A percentile compares a stretch with the other conserved stretches of the same genome.
phyloP scores from a whole-genome alignment of 1,284 basidiomycete genomes.

The Malassezia brasiliensis region DNA sequence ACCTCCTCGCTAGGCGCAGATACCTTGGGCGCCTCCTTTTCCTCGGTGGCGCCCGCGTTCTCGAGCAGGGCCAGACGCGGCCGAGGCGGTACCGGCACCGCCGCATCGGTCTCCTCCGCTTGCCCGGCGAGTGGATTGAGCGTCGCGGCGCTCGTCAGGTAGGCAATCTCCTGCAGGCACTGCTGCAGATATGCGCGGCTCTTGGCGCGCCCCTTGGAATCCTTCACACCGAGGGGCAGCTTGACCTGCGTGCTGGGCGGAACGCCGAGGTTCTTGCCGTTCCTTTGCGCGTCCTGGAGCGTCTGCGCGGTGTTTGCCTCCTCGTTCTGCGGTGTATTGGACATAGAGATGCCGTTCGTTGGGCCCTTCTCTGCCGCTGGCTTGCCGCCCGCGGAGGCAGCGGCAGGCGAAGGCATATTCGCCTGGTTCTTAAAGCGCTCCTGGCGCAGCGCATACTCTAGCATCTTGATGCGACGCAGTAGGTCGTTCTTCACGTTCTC shows the following conservation, averaged over 20 bases:
- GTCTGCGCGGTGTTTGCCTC: not conserved
- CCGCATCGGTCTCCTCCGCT: not conserved
- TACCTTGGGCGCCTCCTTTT: not conserved
- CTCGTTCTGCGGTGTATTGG: not conserved
- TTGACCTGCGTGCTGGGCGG: not conserved
- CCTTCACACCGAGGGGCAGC: constrained; percentile 54
- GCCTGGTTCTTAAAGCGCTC: constrained; percentile 51
- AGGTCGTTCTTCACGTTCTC: constrained; percentile 95
- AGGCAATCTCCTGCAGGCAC: constrained; percentile 94
- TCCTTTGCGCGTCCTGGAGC: not conserved
- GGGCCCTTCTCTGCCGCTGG: not conserved
- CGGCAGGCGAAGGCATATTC: not conserved
- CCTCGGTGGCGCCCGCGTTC: not conserved
- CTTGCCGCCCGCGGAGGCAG: not conserved
- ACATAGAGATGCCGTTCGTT: too few relatives aligned
- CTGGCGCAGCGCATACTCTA: constrained; percentile 71
- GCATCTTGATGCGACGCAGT: constrained; percentile 94
- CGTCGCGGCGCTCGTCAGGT: constrained; percentile 88
- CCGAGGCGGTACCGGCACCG: not conserved
- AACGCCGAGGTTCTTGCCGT: not conserved
- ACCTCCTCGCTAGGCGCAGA: not conserved
- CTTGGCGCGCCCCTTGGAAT: constrained; percentile 84
- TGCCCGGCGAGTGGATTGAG: constrained; percentile 69
- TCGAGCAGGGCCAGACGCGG: constrained; percentile 1
- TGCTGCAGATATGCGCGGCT: constrained; percentile 97